Conservation (phyloP, 2,329 filamentous ascomycete genomes). For the Amylocarpus encephaloides region DNA sequence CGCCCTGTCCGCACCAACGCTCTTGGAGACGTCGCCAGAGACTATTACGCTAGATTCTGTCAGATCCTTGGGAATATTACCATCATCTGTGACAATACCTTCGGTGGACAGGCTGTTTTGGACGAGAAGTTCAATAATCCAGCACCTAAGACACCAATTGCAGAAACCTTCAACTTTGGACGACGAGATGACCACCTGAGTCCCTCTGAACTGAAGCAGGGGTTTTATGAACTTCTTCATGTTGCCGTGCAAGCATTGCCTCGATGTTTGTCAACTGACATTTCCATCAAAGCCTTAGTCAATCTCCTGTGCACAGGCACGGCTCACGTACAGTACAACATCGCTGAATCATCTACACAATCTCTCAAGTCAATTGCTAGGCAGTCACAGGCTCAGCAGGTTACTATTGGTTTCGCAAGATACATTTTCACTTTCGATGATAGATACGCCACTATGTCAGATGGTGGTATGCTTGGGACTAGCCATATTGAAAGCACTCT, state of each 20-base stretch:
- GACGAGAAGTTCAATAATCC: slow-evolving; percentile 90
- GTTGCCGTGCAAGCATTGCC: slow-evolving; percentile 93
- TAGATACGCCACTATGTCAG: slow-evolving; percentile 94
- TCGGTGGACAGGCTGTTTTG: slow-evolving; percentile 88
- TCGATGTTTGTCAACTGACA: slow-evolving; percentile 83
- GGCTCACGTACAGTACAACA: slow-evolving; percentile 87
- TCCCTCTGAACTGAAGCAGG: slow-evolving; percentile 77
- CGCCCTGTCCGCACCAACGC: slow-evolving; percentile 53
- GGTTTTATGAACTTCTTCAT: slow-evolving; percentile 91
- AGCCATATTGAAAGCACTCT: slow-evolving; percentile 93
- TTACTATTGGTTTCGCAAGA: slow-evolving; percentile 90
- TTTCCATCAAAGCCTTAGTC: slow-evolving; percentile 88
- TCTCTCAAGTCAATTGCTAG: slow-evolving; percentile 92
- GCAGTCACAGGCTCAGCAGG: slow-evolving; percentile 88
- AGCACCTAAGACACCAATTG: slow-evolving; percentile 88
- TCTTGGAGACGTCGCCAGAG: slow-evolving; percentile 70
- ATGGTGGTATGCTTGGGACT: slow-evolving; percentile 90
- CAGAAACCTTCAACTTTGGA: slow-evolving; percentile 87
- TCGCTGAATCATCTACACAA: slow-evolving; percentile 84
- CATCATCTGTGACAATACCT: slow-evolving; percentile 92
- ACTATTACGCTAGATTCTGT: slow-evolving; percentile 87
- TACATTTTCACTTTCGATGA: slow-evolving; percentile 99
- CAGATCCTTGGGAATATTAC: slow-evolving; percentile 94
- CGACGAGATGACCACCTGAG: slow-evolving; percentile 71
- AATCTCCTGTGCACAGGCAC: slow-evolving; percentile 95